Percentiles rank a stretch among this genome's conserved stretches.
These are phyloP conservation scores for Cyberlindnera euphorbiae DNA, from an alignment of 805 yeast species.

Conservation along the genomic window DNA sequence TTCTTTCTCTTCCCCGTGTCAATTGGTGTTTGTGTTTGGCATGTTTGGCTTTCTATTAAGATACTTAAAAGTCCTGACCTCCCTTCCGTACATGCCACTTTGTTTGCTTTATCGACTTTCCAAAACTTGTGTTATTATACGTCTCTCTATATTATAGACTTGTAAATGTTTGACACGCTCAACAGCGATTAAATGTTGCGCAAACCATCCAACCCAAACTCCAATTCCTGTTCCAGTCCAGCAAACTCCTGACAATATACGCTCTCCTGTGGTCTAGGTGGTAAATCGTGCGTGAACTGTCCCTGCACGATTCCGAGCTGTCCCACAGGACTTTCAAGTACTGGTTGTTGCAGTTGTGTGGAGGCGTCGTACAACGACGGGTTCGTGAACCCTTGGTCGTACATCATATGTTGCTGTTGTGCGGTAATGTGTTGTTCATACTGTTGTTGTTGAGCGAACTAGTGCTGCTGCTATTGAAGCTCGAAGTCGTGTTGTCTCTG, in stretches of 20 bases:
- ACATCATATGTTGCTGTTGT: slow-evolving; percentile 11
- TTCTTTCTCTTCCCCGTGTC: too few relatives aligned
- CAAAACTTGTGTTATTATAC: background rate
- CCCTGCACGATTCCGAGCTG: slow-evolving; percentile 46
- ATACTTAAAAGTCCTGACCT: too few relatives aligned
- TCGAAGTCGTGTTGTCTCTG: too few relatives aligned
- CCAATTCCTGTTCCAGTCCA: slow-evolving; percentile 61
- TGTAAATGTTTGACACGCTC: too few relatives aligned
- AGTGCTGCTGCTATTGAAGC: slow-evolving; percentile 1
- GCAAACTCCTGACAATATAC: slow-evolving; percentile 19
- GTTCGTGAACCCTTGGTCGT: background rate
- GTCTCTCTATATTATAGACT: background rate
- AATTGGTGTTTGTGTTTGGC: too few relatives aligned
- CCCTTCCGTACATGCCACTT: background rate
- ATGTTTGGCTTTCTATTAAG: too few relatives aligned
- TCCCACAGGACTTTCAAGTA: slow-evolving; percentile 26
- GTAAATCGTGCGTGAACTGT: slow-evolving; percentile 42
- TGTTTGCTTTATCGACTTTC: background rate
- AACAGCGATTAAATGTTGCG: slow-evolving; percentile 3
- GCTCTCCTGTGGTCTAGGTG: slow-evolving; percentile 60
- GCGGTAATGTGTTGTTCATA: background rate
- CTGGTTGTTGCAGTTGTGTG: slow-evolving; percentile 10
- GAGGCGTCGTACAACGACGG: too few relatives aligned
- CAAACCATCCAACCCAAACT: slow-evolving; percentile 53
- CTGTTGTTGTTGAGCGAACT: slow-evolving; percentile 9